Conservation (phyloP, 768 basidiomycete species). For the Tricholoma saponaceum region DNA sequence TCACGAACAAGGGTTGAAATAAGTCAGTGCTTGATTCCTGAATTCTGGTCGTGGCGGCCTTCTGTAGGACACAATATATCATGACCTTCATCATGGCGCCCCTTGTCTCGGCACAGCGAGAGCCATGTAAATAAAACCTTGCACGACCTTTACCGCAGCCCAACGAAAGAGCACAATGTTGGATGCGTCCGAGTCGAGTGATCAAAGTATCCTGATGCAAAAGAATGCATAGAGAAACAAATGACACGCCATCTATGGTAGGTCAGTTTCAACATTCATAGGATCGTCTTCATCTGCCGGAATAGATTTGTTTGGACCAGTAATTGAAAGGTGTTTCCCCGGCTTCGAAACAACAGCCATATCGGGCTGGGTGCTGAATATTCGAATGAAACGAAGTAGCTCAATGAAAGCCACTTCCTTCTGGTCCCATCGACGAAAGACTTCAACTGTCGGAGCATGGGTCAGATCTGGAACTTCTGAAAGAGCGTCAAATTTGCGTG, state of each 20-base stretch:
- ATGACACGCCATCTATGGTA: neutral
- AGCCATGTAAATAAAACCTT: no score
- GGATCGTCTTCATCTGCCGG: neutral
- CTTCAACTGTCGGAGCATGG: conserved; percentile 58
- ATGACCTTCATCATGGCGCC: no score
- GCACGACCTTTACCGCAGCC: no score
- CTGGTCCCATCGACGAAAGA: conserved; percentile 79
- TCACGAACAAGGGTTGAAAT: no score
- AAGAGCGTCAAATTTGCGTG: conserved; percentile 4
- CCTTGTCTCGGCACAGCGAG: no score
- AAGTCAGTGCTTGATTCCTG: no score
- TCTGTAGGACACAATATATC: no score
- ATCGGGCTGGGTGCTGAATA: conserved; percentile 54
- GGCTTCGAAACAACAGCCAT: conserved; percentile 49
- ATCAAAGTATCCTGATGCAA: neutral
- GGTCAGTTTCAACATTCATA: neutral
- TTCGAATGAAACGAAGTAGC: conserved; percentile 71
- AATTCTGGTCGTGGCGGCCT: no score
- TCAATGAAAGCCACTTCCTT: conserved; percentile 68
- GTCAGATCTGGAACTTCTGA: conserved; percentile 81
- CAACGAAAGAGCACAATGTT: neutral
- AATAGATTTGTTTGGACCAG: conserved; percentile 4
- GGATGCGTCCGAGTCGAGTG: neutral
- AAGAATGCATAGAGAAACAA: neutral
- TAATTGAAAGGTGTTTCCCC: conserved; percentile 48